Percentiles rank a stretch among this genome's conserved stretches.
Evolutionary conservation across 1,284 basidiomycete genomes (phyloP).

Genomic region (Fomitopsis betulina): DNA sequence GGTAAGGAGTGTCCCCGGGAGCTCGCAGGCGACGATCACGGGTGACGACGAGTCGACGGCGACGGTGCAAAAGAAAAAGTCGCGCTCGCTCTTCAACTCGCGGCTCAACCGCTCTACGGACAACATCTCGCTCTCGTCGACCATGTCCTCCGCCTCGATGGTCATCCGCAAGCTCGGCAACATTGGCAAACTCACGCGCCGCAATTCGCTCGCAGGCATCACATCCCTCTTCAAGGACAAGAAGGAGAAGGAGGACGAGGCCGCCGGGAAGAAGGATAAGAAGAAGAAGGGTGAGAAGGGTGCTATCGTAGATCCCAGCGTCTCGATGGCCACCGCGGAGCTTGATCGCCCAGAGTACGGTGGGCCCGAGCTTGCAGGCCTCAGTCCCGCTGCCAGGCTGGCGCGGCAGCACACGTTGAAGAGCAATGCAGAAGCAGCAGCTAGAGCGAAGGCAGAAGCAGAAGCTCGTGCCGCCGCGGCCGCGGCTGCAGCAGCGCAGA

Average conservation of each 20-base stretch:
- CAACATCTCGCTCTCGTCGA: slow-evolving; percentile 96
- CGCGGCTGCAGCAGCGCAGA: slow-evolving; percentile 28
- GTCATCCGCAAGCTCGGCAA: slow-evolving; percentile 97
- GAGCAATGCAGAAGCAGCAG: slow-evolving; percentile 79
- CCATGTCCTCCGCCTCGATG: slow-evolving; percentile 92
- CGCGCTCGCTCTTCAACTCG: slow-evolving; percentile 82
- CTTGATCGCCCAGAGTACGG: slow-evolving; percentile 58
- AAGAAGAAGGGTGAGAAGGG: slow-evolving; percentile 57
- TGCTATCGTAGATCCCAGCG: slow-evolving; percentile 64
- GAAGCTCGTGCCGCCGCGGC: slow-evolving; percentile 41
- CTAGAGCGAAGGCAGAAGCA: slow-evolving; percentile 56
- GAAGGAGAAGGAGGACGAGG: slow-evolving; percentile 61
- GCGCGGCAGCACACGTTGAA: slow-evolving; percentile 87
- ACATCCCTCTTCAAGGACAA: slow-evolving; percentile 96
- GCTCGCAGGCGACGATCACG: slow-evolving; percentile 24
- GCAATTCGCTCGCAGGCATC: slow-evolving; percentile 88
- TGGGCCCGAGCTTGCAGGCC: slow-evolving; percentile 59
- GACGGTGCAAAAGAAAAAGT: slow-evolving; percentile 59
- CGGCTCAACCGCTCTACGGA: slow-evolving; percentile 92
- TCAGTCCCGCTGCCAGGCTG: slow-evolving; percentile 90
- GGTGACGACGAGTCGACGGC: slow-evolving; percentile 40
- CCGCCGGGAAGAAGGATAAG: slow-evolving; percentile 37
- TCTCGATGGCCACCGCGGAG: slow-evolving; percentile 86
- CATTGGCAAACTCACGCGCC: slow-evolving; percentile 86
- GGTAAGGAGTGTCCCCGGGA: slow-evolving; percentile 9